Evolutionary conservation across 2,329 filamentous ascomycete genomes (phyloP), one percentile per base, ranked within the genome.

Genomic region (Hymenoscyphus fructigenus): DNA sequence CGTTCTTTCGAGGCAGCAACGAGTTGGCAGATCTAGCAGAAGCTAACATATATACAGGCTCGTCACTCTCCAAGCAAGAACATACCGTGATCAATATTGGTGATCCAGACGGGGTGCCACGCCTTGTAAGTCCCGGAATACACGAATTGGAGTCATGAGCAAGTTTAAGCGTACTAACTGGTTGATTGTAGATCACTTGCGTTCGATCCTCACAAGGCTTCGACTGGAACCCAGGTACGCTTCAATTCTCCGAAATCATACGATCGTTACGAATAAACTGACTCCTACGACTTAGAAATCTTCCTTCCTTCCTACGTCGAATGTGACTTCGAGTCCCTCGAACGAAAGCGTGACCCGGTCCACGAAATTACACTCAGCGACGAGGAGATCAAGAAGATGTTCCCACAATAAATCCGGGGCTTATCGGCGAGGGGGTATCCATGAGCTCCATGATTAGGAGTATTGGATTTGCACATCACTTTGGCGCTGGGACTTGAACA

Each of bases 21-120:
- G 10, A 23, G 55, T 50, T 38, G 29, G 34, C 61, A 57, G 56
- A 56, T n/a, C 29, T n/a, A 14, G 6, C 20, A 57, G 2, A 29
- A 57, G 23, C 78, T 79, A 70, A 78, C 73, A 67, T 50, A 59
- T 47, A n/a, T 55, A 29, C 69, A 92, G 90, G 90, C 76, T 84
- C 86, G 53, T 88, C 90, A 20, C 82, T 93, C 67, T 87, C 87
- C 56, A 88, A 91, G 76, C 85, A 90, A 71, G 89, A 93, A 77
- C 89, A 89, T 73, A 92, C 88, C n/a, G 89, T 92, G 57, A 87
- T 93, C 76, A 91, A 93, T 75, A 87, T 94, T 70, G 90, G 89
- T 53, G 85, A 90, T 68, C 86, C 87, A 28, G 89, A 92, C 69
- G 88, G 87, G n/a, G 85, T 87, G 68, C 88, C 89, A 68, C 83